These are phyloP conservation scores for Solidago caesia DNA, from an alignment of 129 eudicot genomes.

Conservation along the genomic window DNA sequence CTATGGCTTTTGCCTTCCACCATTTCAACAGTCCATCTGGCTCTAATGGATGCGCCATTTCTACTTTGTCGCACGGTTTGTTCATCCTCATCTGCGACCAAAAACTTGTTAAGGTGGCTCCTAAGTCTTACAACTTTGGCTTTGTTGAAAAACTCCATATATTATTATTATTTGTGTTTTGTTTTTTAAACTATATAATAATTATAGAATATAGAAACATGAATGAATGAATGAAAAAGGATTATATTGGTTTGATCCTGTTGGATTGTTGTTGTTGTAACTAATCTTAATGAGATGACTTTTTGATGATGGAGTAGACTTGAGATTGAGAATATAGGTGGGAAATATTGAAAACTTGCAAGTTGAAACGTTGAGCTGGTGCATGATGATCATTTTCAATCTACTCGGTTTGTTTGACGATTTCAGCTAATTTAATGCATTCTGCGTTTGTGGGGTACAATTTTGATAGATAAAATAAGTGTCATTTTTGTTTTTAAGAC, in stretches of 20 bases:
- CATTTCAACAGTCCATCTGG: constrained; percentile 68
- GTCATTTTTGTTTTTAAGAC: too few species aligned
- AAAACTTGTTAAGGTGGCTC: constrained; percentile 70
- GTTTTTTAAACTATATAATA: too few species aligned
- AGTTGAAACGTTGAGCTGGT: constrained; percentile 15
- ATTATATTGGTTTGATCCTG: constrained; percentile 13
- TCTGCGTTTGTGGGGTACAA: background rate
- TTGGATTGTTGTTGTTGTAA: constrained; percentile 12
- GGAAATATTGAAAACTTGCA: constrained; percentile 7
- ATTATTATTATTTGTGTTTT: background rate
- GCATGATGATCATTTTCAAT: constrained; percentile 13
- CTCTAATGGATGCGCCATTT: constrained; percentile 47
- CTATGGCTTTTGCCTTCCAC: constrained; percentile 49
- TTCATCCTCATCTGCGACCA: constrained; percentile 65
- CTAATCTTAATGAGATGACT: constrained; percentile 1
- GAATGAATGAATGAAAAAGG: constrained; percentile 20
- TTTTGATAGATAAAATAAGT: background rate
- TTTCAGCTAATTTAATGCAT: constrained; percentile 15
- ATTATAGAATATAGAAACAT: background rate
- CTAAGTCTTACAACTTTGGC: constrained; percentile 65
- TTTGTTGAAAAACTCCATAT: constrained; percentile 67
- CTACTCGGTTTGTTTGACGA: constrained; percentile 33
- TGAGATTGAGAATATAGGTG: background rate
- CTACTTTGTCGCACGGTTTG: constrained; percentile 60
- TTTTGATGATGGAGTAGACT: constrained; percentile 28